A percentile compares a stretch with the other conserved stretches of the same genome.
phyloP scores from a whole-genome alignment of 306 rosid genomes.

The Sicyos baderoa region DNA sequence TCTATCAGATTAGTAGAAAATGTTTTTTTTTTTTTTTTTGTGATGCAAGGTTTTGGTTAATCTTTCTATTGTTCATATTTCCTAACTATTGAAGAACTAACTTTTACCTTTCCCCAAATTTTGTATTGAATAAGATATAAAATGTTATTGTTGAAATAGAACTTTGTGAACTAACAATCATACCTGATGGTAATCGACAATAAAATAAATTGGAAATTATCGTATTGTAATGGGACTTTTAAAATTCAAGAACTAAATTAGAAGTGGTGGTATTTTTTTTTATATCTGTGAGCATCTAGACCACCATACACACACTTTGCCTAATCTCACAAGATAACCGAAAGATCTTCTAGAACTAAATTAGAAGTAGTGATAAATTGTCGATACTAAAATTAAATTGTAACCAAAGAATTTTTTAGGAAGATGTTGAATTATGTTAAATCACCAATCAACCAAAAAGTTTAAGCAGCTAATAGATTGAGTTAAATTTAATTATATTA shows the following conservation, averaged over 20 bases:
- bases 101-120: background rate
- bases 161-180: background rate
- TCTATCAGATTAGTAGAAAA: background rate
- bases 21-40: background rate
- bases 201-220: background rate
- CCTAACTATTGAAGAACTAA: background rate
- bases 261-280: background rate
- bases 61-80: background rate
- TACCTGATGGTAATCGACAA: background rate
- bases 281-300: too few relatives aligned
- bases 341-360: too few relatives aligned
- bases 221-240: background rate
- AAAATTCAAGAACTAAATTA: background rate
- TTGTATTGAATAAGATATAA: background rate
- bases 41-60: background rate
- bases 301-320: too few relatives aligned
- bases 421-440: background rate
- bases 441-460: too few relatives aligned
- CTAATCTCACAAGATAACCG: too few relatives aligned
- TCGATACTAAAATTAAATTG: background rate
- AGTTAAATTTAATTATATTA: too few relatives aligned
- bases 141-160: background rate
- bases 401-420: background rate
- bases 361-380: background rate
- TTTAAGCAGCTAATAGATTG: too few relatives aligned